Evolutionary conservation across 495 filamentous ascomycete genomes (phyloP).

Genomic region (Neurospora sp.): DNA sequence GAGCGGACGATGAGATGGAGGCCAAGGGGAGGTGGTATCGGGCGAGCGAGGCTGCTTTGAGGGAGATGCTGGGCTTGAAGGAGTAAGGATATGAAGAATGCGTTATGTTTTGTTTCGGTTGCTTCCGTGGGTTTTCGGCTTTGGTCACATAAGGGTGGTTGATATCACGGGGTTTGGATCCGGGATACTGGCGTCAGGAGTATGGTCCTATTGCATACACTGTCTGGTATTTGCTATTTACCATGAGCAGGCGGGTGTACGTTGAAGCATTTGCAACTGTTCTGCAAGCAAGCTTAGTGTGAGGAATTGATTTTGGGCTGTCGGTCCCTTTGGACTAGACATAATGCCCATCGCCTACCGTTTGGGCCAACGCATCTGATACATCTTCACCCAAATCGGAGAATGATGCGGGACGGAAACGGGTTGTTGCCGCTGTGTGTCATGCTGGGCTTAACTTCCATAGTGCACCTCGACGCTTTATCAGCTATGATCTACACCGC

Average conservation of each 20-base stretch:
- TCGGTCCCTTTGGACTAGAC: neutral
- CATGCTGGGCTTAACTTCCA: neutral
- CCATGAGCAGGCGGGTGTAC: neutral
- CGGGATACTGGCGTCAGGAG: neutral
- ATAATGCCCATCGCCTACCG: neutral
- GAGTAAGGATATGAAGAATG: neutral
- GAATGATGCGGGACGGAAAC: neutral
- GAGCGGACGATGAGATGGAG: conserved; percentile 69
- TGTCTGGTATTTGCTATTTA: neutral
- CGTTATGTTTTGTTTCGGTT: neutral
- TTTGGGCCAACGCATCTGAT: neutral
- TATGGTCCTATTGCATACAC: neutral
- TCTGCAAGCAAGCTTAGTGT: neutral
- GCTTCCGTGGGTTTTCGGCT: neutral
- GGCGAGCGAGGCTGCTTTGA: conserved; percentile 57
- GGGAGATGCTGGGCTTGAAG: conserved; percentile 44
- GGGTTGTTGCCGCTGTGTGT: neutral
- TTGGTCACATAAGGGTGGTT: neutral
- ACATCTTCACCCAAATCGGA: neutral
- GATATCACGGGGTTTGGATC: neutral
- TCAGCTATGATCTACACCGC: neutral
- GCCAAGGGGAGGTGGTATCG: conserved; percentile 75
- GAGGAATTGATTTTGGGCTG: neutral
- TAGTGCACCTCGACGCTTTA: neutral
- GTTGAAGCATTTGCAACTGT: neutral